These are phyloP conservation scores for Mrakia blollopis DNA, from an alignment of 768 basidiomycete genomes.

Conservation along the genomic window DNA sequence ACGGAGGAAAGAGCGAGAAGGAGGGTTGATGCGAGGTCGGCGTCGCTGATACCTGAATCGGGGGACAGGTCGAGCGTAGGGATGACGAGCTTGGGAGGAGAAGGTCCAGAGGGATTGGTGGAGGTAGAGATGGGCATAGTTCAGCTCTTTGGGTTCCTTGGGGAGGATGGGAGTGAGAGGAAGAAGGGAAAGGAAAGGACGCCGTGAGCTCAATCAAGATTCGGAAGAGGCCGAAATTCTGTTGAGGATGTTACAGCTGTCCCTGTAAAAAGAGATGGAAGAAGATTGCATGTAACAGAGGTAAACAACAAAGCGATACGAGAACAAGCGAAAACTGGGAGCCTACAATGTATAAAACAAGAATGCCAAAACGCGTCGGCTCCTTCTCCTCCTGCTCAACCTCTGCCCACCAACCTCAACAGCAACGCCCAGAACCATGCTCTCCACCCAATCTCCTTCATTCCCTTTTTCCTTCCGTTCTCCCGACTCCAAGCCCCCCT, in stretches of 20 bases:
- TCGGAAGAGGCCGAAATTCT: too few species aligned
- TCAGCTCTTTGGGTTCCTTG: not conserved
- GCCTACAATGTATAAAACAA: too few species aligned
- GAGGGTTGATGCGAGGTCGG: not conserved
- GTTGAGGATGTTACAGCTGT: too few species aligned
- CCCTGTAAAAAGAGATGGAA: too few species aligned
- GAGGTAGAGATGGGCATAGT: not conserved
- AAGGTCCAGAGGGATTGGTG: not conserved
- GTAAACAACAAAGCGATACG: not conserved
- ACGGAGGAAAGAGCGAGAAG: conserved; percentile 8
- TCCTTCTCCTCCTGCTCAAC: not conserved
- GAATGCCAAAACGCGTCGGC: not conserved
- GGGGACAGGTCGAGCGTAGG: conserved; percentile 9
- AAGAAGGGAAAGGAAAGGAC: not conserved
- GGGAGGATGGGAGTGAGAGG: not conserved
- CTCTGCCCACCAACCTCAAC: not conserved
- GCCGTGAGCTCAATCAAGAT: too few species aligned
- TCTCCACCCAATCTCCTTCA: not conserved
- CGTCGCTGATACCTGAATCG: not conserved
- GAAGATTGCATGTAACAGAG: too few species aligned
- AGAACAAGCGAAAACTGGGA: too few species aligned
- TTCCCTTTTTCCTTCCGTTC: not conserved
- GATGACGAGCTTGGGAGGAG: conserved; percentile 16
- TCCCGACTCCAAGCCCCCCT: not conserved
- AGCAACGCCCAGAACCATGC: not conserved